Evolutionary conservation across 148 eudicot species (phyloP), one percentile per base, ranked within the genome.

Genomic region (Cornus kousa): DNA sequence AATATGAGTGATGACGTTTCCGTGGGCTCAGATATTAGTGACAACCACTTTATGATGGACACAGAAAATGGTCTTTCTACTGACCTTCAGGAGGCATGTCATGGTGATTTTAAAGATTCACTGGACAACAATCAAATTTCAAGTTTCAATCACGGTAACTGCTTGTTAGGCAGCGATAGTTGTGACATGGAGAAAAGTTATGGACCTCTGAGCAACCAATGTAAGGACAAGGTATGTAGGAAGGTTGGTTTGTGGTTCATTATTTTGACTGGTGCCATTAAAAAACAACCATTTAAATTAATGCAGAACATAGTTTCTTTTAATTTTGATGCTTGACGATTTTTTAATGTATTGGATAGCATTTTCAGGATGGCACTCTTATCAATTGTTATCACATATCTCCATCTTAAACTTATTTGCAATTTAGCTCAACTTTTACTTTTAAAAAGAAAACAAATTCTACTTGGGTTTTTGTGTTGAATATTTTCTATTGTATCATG

Each of bases 11-110:
- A 81, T 50, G 67, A 67, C 16, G 37, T 66, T 48, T 79, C 74
- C 53, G 67, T 53, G 57, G 88, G 65, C 74, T 85, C 84, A 32
- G 87, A 80, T 75, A 79, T 32, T 67, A 76, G 69, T 77, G 87
- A 83, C 70, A 59, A 81, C 75, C 17, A 24, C 69, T 67, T 71
- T 55, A 33, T 80, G 33, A 43, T 23, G 28, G 75, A 80, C 77
- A 66, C 71, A 37, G 82, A 50, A 60, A 79, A 74, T 80, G 83
- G 79, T 79, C 68, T 80, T 70, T 53, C 74, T 73, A 22, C n/a
- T 70, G 85, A 83, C 78, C 66, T 75, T 72, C 77, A 59, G 43
- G 80, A 71, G 62, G 74, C 59, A 70, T 65, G 77, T 83, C 70
- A 74, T n/a, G 57, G 64, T 74, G 79, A 71, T 53, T 68, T 28